These are phyloP conservation scores for Fistulifera pelliculosa DNA, from an alignment of 108 stramenopile species.

Conservation along the genomic window DNA sequence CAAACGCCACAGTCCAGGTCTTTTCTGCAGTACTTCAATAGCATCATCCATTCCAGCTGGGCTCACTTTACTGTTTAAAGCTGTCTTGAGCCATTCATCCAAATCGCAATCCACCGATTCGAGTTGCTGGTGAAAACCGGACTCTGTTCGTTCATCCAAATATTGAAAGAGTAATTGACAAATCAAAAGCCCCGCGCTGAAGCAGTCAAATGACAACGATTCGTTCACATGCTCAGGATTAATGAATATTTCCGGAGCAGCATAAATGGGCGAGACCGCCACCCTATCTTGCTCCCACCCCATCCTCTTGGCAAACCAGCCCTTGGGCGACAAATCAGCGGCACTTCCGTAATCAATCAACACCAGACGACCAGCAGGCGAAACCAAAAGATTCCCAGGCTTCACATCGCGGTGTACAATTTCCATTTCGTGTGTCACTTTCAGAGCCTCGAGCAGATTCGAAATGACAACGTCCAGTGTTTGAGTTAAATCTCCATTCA, in stretches of 20 bases:
- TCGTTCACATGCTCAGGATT: slow-evolving; percentile 9
- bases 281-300: slow-evolving; percentile 15
- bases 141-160: slow-evolving; percentile 68
- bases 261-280: slow-evolving; percentile 66
- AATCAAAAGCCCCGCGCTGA: slow-evolving; percentile 51
- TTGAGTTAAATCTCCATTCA: slow-evolving; percentile 39
- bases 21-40: slow-evolving; percentile 47
- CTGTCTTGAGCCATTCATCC: slow-evolving; percentile 51
- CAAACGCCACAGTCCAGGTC: slow-evolving; percentile 65
- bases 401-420: slow-evolving; percentile 80
- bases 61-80: slow-evolving; percentile 33
- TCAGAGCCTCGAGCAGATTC: slow-evolving; percentile 36
- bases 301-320: not conserved
- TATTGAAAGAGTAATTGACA: slow-evolving; percentile 73
- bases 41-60: slow-evolving; percentile 48
- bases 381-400: slow-evolving; percentile 57
- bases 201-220: slow-evolving; percentile 57
- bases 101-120: slow-evolving; percentile 49
- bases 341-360: slow-evolving; percentile 80
- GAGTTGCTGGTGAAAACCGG: slow-evolving; percentile 56
- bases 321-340: slow-evolving; percentile 54
- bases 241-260: slow-evolving; percentile 66
- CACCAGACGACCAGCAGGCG: slow-evolving; percentile 16
- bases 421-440: slow-evolving; percentile 29
- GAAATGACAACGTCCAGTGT: slow-evolving; percentile 35